Evolutionary conservation across 129 eudicot genomes (phyloP).

Genomic region (Escallonia rubra): DNA sequence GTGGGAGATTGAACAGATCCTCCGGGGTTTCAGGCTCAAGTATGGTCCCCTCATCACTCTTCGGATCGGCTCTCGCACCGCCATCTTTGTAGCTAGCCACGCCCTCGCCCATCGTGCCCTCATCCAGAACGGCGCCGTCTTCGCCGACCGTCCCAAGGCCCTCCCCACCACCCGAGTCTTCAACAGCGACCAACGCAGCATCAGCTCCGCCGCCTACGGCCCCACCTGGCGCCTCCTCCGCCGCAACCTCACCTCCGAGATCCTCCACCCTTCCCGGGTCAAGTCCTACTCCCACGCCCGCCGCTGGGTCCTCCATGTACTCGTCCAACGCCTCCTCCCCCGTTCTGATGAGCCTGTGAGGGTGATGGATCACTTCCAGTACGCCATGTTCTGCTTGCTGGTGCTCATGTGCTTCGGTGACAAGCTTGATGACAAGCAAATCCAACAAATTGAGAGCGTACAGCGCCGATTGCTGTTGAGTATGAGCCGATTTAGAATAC

Average conservation of each 20-base stretch:
- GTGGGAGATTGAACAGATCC: neutral
- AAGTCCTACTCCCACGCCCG: slow-evolving; percentile 38
- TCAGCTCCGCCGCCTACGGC: too few relatives aligned
- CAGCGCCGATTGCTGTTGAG: slow-evolving; percentile 26
- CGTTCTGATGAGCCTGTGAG: slow-evolving; percentile 8
- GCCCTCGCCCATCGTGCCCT: too few relatives aligned
- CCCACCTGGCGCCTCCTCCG: slow-evolving; percentile 49
- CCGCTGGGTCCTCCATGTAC: slow-evolving; percentile 32
- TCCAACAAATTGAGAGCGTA: slow-evolving; percentile 31
- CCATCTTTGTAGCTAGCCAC: neutral
- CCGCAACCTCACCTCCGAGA: slow-evolving; percentile 42
- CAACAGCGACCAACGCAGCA: neutral
- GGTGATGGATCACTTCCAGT: slow-evolving; percentile 48
- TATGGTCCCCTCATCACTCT: slow-evolving; percentile 14
- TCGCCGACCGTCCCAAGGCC: neutral
- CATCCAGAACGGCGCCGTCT: too few relatives aligned
- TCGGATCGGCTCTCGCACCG: neutral
- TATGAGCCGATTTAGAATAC: slow-evolving; percentile 22
- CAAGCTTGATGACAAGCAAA: slow-evolving; percentile 35
- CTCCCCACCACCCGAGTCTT: too few relatives aligned
- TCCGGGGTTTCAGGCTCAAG: neutral
- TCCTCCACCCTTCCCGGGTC: slow-evolving; percentile 37
- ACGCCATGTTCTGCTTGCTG: slow-evolving; percentile 57
- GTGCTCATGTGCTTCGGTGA: slow-evolving; percentile 74
- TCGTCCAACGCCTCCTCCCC: slow-evolving; percentile 9